A percentile compares a stretch with the other conserved stretches of the same genome.
Evolutionary conservation across 1,139 yeast genomes (phyloP).

Genomic region (Yamadazyma kanchanaburiensis): DNA sequence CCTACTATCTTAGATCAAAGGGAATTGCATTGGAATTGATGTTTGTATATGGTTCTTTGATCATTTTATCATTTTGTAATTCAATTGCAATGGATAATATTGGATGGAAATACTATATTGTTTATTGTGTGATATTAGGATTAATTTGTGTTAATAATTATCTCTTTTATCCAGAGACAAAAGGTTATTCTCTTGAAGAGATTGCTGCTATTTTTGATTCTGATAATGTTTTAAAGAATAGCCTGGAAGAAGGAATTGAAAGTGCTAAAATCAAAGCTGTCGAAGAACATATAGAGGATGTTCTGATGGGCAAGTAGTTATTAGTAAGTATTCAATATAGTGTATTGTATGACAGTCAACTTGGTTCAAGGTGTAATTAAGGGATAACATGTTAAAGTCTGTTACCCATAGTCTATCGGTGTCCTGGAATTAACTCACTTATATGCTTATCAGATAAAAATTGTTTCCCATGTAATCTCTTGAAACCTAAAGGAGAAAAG

Average conservation of each 20-base stretch:
- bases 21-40: constrained; percentile 37
- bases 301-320: no score
- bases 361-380: no score
- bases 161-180: constrained; percentile 46
- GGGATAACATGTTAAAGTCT: no score
- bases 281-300: constrained; percentile 5
- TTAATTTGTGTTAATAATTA: constrained; percentile 34
- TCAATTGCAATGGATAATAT: constrained; percentile 34
- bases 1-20: constrained; percentile 22
- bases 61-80: constrained; percentile 14
- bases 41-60: constrained; percentile 40
- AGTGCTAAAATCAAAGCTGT: constrained; percentile 1
- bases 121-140: constrained; percentile 37
- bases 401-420: no score
- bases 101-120: constrained; percentile 42
- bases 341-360: no score
- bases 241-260: constrained; percentile 1
- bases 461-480: no score
- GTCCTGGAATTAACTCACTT: no score
- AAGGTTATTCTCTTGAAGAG: constrained; percentile 44
- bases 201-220: constrained; percentile 21
- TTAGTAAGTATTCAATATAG: no score
- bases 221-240: constrained; percentile 1
- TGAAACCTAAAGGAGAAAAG: no score
- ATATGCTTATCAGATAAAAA: no score